Conservation (phyloP, 164 flowering plant species). For the Santalum album region DNA sequence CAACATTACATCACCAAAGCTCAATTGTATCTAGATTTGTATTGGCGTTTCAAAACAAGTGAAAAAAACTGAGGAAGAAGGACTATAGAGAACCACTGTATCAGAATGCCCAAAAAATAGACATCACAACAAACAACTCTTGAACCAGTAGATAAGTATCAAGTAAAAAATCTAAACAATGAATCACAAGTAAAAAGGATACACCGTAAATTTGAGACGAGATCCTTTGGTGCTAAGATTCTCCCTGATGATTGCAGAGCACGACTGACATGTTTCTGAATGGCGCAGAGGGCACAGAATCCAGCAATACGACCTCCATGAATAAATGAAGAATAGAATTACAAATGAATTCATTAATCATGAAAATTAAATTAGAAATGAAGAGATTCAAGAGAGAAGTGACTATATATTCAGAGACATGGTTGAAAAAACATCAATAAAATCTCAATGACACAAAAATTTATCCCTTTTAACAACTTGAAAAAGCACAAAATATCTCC, state of each 20-base stretch:
- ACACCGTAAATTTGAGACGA: constrained; percentile 88
- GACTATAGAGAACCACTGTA: too few species aligned
- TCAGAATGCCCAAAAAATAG: too few species aligned
- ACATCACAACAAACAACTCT: too few species aligned
- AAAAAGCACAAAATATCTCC: too few species aligned
- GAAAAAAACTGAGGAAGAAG: too few species aligned
- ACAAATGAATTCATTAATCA: not conserved
- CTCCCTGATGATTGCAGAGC: constrained; percentile 83
- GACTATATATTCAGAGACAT: not conserved
- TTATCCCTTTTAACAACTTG: too few species aligned
- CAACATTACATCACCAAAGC: too few species aligned
- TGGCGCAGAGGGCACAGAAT: constrained; percentile 95
- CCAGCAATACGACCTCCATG: constrained; percentile 76
- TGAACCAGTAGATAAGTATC: too few species aligned
- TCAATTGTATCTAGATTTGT: too few species aligned
- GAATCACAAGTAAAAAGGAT: constrained; percentile 32
- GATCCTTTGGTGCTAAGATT: constrained; percentile 74
- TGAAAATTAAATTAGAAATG: not conserved
- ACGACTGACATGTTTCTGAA: constrained; percentile 88
- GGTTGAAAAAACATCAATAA: not conserved
- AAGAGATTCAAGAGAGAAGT: not conserved
- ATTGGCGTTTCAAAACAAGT: too few species aligned
- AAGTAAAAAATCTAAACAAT: not conserved
- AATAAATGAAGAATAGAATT: constrained; percentile 10
- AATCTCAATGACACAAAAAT: too few species aligned